Evolutionary conservation across 2,329 filamentous ascomycete species (phyloP).

Genomic region (Xylaria sp.): DNA sequence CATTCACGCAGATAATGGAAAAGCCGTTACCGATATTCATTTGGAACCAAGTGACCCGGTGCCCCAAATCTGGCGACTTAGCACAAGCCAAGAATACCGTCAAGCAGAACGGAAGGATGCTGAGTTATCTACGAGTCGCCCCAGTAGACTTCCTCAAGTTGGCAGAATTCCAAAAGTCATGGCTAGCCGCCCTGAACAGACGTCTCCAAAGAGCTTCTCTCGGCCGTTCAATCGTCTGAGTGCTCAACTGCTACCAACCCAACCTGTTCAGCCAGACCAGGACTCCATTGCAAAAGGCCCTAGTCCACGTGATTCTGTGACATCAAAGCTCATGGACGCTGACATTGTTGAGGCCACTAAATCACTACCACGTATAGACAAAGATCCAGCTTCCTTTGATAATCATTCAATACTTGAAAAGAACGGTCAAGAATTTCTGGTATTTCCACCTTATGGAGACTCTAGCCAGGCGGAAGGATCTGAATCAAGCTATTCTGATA

Average conservation of each 20-base stretch:
- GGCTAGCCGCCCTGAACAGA: slow-evolving; percentile 68
- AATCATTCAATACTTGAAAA: slow-evolving; percentile 40
- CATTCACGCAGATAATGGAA: not conserved
- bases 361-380: not conserved
- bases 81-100: slow-evolving; percentile 12
- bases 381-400: slow-evolving; percentile 26
- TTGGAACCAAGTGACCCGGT: slow-evolving; percentile 5
- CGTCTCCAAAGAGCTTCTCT: slow-evolving; percentile 82
- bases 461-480: slow-evolving; percentile 65
- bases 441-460: slow-evolving; percentile 74
- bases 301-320: slow-evolving; percentile 49
- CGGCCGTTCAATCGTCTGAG: slow-evolving; percentile 73
- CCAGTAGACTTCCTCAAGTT: slow-evolving; percentile 77
- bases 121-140: slow-evolving; percentile 41
- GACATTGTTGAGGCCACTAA: slow-evolving; percentile 27
- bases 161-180: slow-evolving; percentile 86
- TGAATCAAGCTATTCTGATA: slow-evolving; percentile 72
- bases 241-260: slow-evolving; percentile 45
- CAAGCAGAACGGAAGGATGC: not conserved
- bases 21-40: not conserved
- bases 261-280: slow-evolving; percentile 40
- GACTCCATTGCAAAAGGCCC: slow-evolving; percentile 57
- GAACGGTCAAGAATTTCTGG: slow-evolving; percentile 67
- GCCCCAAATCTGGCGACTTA: slow-evolving; percentile 21
- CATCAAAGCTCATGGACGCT: slow-evolving; percentile 47